phyloP scores from a whole-genome alignment of 2,329 filamentous ascomycete genomes.

The Seiridium unicorne region DNA sequence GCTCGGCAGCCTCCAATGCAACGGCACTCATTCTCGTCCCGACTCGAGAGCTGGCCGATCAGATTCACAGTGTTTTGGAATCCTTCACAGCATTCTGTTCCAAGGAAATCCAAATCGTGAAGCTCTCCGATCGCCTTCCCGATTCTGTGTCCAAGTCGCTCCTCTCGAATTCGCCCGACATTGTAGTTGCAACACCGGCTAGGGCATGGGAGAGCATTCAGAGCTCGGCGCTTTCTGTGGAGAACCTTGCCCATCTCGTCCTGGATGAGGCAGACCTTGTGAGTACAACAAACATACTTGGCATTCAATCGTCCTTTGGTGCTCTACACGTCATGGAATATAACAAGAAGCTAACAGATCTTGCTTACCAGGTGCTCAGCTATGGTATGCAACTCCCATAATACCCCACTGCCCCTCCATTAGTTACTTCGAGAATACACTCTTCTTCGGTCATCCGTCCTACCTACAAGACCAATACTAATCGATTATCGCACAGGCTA shows the following conservation, averaged over 20 bases:
- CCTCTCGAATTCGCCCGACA: conserved; percentile 80
- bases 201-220: conserved; percentile 77
- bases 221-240: conserved; percentile 66
- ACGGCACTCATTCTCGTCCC: conserved; percentile 85
- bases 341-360: too few relatives aligned
- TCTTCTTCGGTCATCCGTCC: too few relatives aligned
- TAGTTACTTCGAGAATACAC: background rate
- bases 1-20: conserved; percentile 45
- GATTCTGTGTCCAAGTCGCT: conserved; percentile 85
- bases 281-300: too few relatives aligned
- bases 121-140: conserved; percentile 86
- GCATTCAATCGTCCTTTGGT: too few relatives aligned
- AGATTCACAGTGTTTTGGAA: conserved; percentile 78
- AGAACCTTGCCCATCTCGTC: conserved; percentile 73
- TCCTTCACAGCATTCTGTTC: conserved; percentile 79
- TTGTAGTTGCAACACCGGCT: conserved; percentile 89
- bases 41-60: conserved; percentile 89
- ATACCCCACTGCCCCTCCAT: conserved; percentile 47
- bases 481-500: background rate
- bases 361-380: conserved; percentile 49
- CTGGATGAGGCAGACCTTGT: conserved; percentile 95
- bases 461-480: too few relatives aligned
- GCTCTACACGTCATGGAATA: too few relatives aligned
- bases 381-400: conserved; percentile 56
- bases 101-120: conserved; percentile 78